Conservation (phyloP, 129 eudicot species). For the Lonicera japonica region DNA sequence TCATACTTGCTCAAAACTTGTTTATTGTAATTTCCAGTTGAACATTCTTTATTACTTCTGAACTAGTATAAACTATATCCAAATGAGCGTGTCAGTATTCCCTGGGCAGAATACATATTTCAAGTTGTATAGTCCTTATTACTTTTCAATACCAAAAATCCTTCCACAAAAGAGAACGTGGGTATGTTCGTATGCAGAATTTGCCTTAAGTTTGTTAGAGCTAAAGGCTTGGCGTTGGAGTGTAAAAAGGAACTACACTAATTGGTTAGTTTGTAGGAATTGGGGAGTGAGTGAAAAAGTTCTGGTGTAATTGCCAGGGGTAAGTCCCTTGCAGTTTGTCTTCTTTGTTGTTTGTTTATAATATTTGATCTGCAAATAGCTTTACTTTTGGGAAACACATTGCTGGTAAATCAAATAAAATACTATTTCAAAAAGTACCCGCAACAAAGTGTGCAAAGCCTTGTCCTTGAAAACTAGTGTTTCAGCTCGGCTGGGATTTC, state of each 20-base stretch:
- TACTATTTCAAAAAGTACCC: slow-evolving; percentile 24
- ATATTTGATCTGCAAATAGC: background rate
- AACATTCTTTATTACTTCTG: background rate
- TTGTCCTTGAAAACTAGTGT: slow-evolving; percentile 63
- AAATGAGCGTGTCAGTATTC: background rate
- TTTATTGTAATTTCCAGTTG: too few relatives aligned
- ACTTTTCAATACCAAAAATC: background rate
- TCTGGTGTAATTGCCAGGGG: too few relatives aligned
- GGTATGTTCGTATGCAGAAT: background rate
- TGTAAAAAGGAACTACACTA: too few relatives aligned
- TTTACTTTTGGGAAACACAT: too few relatives aligned
- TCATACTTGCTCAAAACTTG: background rate
- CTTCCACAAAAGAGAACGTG: background rate
- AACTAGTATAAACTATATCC: too few relatives aligned
- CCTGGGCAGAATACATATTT: background rate
- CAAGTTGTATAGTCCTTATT: background rate
- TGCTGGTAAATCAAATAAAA: background rate
- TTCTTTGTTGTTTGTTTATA: too few relatives aligned
- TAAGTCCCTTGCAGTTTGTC: too few relatives aligned
- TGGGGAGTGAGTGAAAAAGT: too few relatives aligned
- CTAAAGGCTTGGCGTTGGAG: too few relatives aligned
- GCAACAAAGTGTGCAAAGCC: slow-evolving; percentile 75
- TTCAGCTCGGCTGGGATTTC: slow-evolving; percentile 65
- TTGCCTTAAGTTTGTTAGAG: background rate
- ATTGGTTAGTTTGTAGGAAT: too few relatives aligned